These are phyloP conservation scores for Didymella exigua DNA, from an alignment of 2,329 filamentous ascomycete species.

Conservation along the genomic window DNA sequence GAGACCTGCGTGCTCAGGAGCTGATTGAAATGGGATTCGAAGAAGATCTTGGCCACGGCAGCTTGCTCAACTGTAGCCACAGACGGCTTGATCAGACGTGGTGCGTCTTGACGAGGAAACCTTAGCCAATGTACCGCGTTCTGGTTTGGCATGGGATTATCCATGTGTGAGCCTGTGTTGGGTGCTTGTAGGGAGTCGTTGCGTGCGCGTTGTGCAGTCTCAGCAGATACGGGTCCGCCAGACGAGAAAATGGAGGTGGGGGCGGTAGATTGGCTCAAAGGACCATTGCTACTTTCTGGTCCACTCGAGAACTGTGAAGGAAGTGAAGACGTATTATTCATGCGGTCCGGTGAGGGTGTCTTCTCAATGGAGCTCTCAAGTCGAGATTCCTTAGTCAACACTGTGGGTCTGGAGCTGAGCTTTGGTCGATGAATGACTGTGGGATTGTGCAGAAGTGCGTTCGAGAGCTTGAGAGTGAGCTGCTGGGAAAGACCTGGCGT, in stretches of 20 bases:
- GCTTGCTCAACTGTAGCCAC: constrained; percentile 74
- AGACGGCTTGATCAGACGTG: constrained; percentile 44
- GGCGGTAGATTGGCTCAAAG: constrained; percentile 41
- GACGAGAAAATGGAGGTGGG: constrained; percentile 45
- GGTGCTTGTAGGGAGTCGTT: constrained; percentile 20
- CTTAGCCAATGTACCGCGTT: constrained; percentile 32
- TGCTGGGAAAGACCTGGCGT: constrained; percentile 38
- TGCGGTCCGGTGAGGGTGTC: neutral
- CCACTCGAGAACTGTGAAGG: constrained; percentile 37
- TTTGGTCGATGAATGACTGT: constrained; percentile 44
- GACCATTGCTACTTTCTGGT: constrained; percentile 35
- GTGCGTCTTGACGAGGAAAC: constrained; percentile 44
- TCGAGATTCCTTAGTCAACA: constrained; percentile 21
- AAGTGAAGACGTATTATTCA: constrained; percentile 25
- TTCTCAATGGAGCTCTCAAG: constrained; percentile 4
- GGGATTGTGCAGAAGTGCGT: constrained; percentile 33
- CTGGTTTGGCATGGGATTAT: constrained; percentile 22
- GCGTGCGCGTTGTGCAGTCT: constrained; percentile 32
- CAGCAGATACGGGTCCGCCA: constrained; percentile 36
- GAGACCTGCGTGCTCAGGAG: constrained; percentile 61
- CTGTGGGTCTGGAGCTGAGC: constrained; percentile 34
- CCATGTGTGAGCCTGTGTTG: constrained; percentile 22
- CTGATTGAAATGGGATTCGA: constrained; percentile 85
- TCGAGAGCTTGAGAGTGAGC: constrained; percentile 35
- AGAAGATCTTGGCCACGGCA: constrained; percentile 80